Base-by-base conservation (phyloP, 768 basidiomycete species). In the Tylopilus plumbeoviolaceoides region DNA sequence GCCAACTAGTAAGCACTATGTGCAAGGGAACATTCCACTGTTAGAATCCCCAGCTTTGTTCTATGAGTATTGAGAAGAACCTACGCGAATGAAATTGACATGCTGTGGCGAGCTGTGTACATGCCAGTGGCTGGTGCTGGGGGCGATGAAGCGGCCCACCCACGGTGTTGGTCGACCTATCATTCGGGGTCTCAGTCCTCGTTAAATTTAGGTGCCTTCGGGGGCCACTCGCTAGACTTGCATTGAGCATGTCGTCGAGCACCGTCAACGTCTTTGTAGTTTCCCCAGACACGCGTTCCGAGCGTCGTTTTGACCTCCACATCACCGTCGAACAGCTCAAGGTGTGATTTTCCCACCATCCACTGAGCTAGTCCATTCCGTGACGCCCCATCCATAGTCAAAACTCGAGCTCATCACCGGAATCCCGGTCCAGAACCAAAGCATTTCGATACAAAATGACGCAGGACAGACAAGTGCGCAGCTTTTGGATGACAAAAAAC, bases 351-450 rank as follows among this genome's bases (percentile, higher is more conserved):
- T 40, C 40, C 42, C 39, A 7, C 2, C 14, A 5, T 40, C 20
- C 10, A 21, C 39, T 10, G 4, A 10, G 36, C n/a, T 10, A n/a
- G n/a, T 15, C n/a, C 36, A 12, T 40, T 40, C 39, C n/a, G n/a
- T n/a, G n/a, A 20, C 39, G 39, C 39, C 39, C 6, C 15, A 8
- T 11, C 11, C 35, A 47, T 63, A 92, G 89, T 73, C 71, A 48
- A 97, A 91, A 63, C 81, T 98, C 28, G 91, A 94, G 65, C 78
- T 84, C 50, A 82, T 97, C 61, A 98, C 95, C n/a, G 95, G 95
- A 21, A 87, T 98, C 47, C 83, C 89, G 1, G 77, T 79, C 4
- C 73, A 73, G 47, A 85, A 87, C 57, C 95, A 98, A 64, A 56
- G 67, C 1, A 79, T 98, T 42, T 70, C 78, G 0, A 67, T 97